Evolutionary conservation across 2,329 filamentous ascomycete genomes (phyloP), one percentile per base, ranked within the genome.

Genomic region (Colletotrichum nymphaeae): DNA sequence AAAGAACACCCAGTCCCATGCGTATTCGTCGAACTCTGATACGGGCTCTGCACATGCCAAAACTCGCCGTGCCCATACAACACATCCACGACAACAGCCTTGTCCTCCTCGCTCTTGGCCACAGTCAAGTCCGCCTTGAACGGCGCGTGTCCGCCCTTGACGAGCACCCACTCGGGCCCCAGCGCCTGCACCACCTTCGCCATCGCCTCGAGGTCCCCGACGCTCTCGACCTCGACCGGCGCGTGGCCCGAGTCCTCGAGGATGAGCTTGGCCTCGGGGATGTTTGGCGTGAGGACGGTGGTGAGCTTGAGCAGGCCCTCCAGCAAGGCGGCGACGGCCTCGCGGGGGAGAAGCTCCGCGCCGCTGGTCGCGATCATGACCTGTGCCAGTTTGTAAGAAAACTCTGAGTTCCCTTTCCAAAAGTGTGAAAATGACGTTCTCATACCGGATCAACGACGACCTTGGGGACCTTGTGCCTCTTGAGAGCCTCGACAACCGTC

Each of bases 1-100:
- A 98, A 88, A 11, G 95, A 97, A 80, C 97, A 99, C 4, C 97
- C 97, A 0, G 97, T 98, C 1, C 97, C 97, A 79, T 99, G 97
- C 0, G 96, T 98, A 79, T 96, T 96, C 73, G 87, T 92, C 9
- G 93, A 95, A 11, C 87, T 83, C 75, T 94, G 87, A 79, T 93
- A 98, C 5, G 88, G 86, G 52, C 91, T 93, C 81, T 95, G 88
- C 62, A 98, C 88, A 52, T 91, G 84, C 1, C 90, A 86, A 0
- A 88, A 81, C 0, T 84, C 86, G 0, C 87, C 87, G 0, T 82
- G 83, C 7, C 94, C 93, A 56, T 91, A 90, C 5, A 98, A 87
- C 4, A 98, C 88, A 79, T 98, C 94, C 32, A 97, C 88, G 1
- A 98, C 91, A 2, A 93, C 78, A 30, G 91, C 84, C 63, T 86